Conservation (phyloP, 768 basidiomycete species). For the Pholiota microspora region DNA sequence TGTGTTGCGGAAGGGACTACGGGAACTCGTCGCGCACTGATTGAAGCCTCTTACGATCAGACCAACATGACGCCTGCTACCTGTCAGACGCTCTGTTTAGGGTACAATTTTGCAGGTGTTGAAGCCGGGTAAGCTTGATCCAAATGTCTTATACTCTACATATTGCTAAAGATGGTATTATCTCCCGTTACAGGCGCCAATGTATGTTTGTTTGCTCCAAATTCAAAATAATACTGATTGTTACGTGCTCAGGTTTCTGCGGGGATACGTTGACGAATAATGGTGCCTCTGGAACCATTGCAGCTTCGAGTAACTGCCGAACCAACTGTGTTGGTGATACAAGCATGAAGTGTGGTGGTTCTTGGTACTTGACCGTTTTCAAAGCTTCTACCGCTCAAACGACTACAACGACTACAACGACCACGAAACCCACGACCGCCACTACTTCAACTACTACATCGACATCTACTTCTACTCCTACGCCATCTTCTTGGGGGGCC, state of each 20-base stretch:
- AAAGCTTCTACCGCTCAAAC: not conserved
- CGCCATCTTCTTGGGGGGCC: conserved; percentile 13
- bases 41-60: conserved; percentile 18
- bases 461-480: conserved; percentile 13
- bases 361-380: not conserved
- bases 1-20: conserved; percentile 27
- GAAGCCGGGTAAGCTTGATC: conserved; percentile 23
- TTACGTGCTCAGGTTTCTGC: conserved; percentile 22
- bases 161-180: too few species aligned
- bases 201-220: not conserved
- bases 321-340: conserved; percentile 18
- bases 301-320: conserved; percentile 15
- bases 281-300: conserved; percentile 20
- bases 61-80: conserved; percentile 22
- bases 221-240: not conserved
- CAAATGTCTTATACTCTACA: too few species aligned
- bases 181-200: conserved; percentile 4
- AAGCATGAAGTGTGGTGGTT: conserved; percentile 19
- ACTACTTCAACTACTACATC: conserved; percentile 10
- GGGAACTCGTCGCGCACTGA: conserved; percentile 24
- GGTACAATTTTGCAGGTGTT: conserved; percentile 24
- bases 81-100: conserved; percentile 24
- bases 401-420: conserved; percentile 2
- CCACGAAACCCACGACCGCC: conserved; percentile 3
- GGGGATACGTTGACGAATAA: conserved; percentile 22